Conservation (phyloP, 176 grass and related monocot species). For the Calamus simplicifolius region DNA sequence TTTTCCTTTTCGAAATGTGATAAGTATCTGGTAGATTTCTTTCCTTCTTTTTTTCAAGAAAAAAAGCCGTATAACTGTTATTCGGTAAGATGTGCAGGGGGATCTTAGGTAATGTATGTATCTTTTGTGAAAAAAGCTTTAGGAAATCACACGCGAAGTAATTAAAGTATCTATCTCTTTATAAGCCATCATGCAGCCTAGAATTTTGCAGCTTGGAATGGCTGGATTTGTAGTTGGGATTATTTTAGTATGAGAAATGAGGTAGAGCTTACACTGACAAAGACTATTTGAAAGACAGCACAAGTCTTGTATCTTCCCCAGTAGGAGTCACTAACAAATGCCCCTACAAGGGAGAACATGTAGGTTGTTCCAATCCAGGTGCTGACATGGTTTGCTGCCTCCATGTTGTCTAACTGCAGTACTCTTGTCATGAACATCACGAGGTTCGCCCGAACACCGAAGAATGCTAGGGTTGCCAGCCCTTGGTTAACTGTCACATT, state of each 20-base stretch:
- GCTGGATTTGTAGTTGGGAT: too few relatives aligned
- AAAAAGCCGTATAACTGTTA: too few relatives aligned
- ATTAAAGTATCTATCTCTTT: too few relatives aligned
- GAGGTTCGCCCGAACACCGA: constrained; percentile 43
- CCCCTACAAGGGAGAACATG: constrained; percentile 63
- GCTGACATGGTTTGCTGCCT: constrained; percentile 42
- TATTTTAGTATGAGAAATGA: neutral
- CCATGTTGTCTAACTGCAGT: constrained; percentile 40
- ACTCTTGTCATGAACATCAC: constrained; percentile 62
- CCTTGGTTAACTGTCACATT: constrained; percentile 49
- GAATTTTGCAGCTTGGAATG: too few relatives aligned
- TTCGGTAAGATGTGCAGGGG: too few relatives aligned
- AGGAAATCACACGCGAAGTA: too few relatives aligned
- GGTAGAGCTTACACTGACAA: constrained; percentile 31
- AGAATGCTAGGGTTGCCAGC: constrained; percentile 47
- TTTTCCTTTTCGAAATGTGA: too few relatives aligned
- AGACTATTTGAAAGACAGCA: constrained; percentile 52
- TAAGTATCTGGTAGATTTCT: too few relatives aligned
- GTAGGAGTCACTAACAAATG: constrained; percentile 60
- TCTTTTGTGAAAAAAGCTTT: too few relatives aligned
- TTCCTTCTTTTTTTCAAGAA: too few relatives aligned
- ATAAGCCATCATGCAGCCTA: too few relatives aligned
- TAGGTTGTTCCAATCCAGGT: constrained; percentile 64
- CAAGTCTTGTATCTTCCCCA: constrained; percentile 77
- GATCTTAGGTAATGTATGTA: too few relatives aligned